phyloP scores from a whole-genome alignment of 106 monocot genomes.

The Narthecium ossifragum region DNA sequence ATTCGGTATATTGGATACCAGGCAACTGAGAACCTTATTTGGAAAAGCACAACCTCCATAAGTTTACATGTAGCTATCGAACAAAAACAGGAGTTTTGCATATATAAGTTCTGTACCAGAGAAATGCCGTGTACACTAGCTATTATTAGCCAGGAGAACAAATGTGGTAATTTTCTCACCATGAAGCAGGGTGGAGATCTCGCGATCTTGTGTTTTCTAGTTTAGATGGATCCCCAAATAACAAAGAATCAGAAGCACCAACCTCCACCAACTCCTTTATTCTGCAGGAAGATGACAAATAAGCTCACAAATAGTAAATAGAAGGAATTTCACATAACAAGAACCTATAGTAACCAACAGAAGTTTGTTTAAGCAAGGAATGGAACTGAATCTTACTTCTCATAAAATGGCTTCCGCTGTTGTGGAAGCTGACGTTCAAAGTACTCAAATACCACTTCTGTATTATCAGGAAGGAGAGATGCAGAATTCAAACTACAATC shows the following conservation, averaged over 20 bases:
- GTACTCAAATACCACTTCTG: constrained; percentile 27
- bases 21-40: constrained; percentile 25
- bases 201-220: constrained; percentile 12
- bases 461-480: neutral
- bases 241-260: constrained; percentile 9
- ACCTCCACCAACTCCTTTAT: constrained; percentile 19
- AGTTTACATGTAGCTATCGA: neutral
- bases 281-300: constrained; percentile 11
- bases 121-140: no score
- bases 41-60: neutral
- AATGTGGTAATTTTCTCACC: constrained; percentile 11
- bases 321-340: no score
- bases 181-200: constrained; percentile 27
- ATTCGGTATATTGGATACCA: constrained; percentile 38
- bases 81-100: no score
- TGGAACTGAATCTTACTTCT: constrained; percentile 13
- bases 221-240: constrained; percentile 22
- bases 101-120: no score
- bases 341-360: no score
- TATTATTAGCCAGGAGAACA: no score
- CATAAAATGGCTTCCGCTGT: constrained; percentile 12
- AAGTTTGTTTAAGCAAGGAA: no score
- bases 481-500: neutral
- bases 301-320: no score
- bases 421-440: constrained; percentile 25